Conservation (phyloP, 2,329 filamentous ascomycete genomes). For the Aspergillus flavus region DNA sequence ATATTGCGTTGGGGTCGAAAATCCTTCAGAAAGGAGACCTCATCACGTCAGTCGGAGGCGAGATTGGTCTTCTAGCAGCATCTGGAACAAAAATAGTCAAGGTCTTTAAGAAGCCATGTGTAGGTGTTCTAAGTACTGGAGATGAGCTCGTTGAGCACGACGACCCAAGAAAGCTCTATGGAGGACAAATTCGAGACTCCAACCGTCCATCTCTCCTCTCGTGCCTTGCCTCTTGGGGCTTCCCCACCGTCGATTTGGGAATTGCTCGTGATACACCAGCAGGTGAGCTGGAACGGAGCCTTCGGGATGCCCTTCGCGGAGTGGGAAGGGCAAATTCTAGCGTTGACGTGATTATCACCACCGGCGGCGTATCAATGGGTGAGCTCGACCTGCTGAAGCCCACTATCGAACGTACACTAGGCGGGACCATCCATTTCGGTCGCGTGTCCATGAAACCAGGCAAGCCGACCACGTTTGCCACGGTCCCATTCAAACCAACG, state of each 20-base stretch:
- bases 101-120: conserved; percentile 73
- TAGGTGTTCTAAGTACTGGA: conserved; percentile 90
- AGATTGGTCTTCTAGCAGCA: conserved; percentile 85
- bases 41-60: conserved; percentile 85
- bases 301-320: conserved; percentile 72
- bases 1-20: conserved; percentile 69
- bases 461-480: conserved; percentile 96
- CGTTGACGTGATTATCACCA: conserved; percentile 84
- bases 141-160: conserved; percentile 87
- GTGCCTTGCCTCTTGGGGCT: conserved; percentile 73
- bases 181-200: conserved; percentile 90
- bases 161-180: conserved; percentile 59
- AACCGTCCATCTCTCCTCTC: conserved; percentile 87
- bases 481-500: conserved; percentile 65
- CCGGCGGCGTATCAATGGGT: conserved; percentile 95
- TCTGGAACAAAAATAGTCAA: conserved; percentile 73
- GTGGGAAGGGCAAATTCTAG: conserved; percentile 42
- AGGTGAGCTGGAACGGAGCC: conserved; percentile 71
- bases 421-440: conserved; percentile 93
- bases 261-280: conserved; percentile 66
- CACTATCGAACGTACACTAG: conserved; percentile 85
- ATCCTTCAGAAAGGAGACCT: conserved; percentile 78
- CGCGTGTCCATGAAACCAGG: conserved; percentile 97
- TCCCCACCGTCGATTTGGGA: conserved; percentile 78
- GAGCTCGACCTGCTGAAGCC: conserved; percentile 96